Percentiles rank a stretch among this genome's conserved stretches.
phyloP scores from a whole-genome alignment of 1,284 basidiomycete genomes.

The Ganoderma meredithae region DNA sequence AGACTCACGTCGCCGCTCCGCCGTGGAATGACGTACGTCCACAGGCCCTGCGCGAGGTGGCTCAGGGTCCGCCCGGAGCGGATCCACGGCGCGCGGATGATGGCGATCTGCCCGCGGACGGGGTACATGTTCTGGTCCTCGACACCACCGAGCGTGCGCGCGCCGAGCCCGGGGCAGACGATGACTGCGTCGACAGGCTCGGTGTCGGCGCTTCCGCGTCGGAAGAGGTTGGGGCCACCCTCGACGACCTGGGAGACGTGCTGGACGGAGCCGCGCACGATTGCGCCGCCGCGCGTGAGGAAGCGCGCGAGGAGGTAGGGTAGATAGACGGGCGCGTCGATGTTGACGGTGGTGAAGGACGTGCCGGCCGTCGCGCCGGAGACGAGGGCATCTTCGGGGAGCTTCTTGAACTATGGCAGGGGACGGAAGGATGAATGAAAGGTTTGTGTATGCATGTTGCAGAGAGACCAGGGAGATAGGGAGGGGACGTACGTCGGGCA shows the following conservation, averaged over 20 bases:
- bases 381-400: constrained; percentile 54
- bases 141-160: constrained; percentile 54
- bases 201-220: constrained; percentile 31
- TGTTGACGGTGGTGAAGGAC: constrained; percentile 70
- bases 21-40: constrained; percentile 78
- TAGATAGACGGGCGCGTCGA: constrained; percentile 74
- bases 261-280: constrained; percentile 63
- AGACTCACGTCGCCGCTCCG: constrained; percentile 66
- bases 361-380: constrained; percentile 54
- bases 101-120: constrained; percentile 59
- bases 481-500: constrained; percentile 63
- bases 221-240: constrained; percentile 56
- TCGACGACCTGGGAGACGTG: constrained; percentile 74
- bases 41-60: constrained; percentile 52
- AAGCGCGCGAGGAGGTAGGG: constrained; percentile 73
- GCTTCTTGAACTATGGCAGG: constrained; percentile 54
- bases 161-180: constrained; percentile 69
- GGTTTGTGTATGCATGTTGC: background rate
- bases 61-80: constrained; percentile 64
- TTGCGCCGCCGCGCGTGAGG: constrained; percentile 62
- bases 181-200: constrained; percentile 58
- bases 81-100: constrained; percentile 61
- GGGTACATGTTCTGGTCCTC: constrained; percentile 57
- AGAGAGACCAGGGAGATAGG: background rate
- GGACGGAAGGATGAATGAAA: background rate